These are phyloP conservation scores for Aphanoascus verrucosus DNA, from an alignment of 2,329 filamentous ascomycete species.

Conservation along the genomic window DNA sequence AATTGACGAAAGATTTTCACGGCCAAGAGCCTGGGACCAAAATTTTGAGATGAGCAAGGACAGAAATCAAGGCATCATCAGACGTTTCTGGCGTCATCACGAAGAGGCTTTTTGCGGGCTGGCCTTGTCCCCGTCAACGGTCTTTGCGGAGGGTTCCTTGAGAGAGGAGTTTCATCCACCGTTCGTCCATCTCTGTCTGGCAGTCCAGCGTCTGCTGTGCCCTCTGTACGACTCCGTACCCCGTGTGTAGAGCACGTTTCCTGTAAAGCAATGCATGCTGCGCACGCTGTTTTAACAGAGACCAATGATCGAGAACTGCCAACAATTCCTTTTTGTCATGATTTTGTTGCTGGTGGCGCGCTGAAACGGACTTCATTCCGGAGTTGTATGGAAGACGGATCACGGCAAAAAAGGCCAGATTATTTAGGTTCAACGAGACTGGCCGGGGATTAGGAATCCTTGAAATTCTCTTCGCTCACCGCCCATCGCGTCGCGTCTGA, in stretches of 20 bases:
- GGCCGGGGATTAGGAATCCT: too few species aligned
- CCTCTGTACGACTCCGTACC: too few species aligned
- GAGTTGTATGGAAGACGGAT: not conserved
- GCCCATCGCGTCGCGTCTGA: too few species aligned
- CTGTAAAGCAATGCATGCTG: not conserved
- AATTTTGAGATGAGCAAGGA: constrained; percentile 3
- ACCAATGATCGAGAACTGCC: not conserved
- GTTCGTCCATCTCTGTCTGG: too few species aligned
- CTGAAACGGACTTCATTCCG: constrained; percentile 2
- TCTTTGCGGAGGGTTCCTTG: too few species aligned
- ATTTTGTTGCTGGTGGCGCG: not conserved
- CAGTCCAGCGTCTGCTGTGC: too few species aligned
- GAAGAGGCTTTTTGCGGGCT: too few species aligned
- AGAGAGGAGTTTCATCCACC: too few species aligned
- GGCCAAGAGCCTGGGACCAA: not conserved
- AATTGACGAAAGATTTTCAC: constrained; percentile 1
- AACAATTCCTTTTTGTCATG: not conserved
- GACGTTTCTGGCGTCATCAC: not conserved
- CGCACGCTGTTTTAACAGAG: not conserved
- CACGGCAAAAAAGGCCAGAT: not conserved
- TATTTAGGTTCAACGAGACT: not conserved
- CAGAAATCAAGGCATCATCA: not conserved
- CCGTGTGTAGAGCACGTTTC: too few species aligned
- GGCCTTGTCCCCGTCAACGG: too few species aligned
- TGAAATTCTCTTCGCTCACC: too few species aligned